Evolutionary conservation across 2,329 filamentous ascomycete species (phyloP).

Genomic region (Ophiostoma quercus): DNA sequence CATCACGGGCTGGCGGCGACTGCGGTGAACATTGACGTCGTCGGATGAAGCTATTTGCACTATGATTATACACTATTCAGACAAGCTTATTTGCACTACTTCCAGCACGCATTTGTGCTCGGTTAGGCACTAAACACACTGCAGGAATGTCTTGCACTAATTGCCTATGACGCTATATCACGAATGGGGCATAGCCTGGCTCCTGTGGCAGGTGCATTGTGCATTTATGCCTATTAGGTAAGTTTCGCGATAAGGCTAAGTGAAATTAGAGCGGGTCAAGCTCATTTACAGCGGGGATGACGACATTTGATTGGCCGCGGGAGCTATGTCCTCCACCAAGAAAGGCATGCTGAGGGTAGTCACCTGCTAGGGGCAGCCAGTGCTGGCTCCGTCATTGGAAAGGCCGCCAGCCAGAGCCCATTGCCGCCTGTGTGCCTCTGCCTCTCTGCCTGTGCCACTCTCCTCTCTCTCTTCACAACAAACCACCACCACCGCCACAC

Average conservation of each 20-base stretch:
- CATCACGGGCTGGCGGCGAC: background rate
- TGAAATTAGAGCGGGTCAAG: conserved; percentile 14
- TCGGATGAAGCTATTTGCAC: background rate
- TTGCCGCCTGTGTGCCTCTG: background rate
- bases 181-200: background rate
- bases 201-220: background rate
- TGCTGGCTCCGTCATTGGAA: conserved; percentile 7
- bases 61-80: background rate
- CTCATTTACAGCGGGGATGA: background rate
- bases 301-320: conserved; percentile 13
- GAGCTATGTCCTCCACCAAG: background rate
- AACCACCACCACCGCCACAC: conserved; percentile 7
- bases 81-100: background rate
- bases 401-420: background rate
- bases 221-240: background rate
- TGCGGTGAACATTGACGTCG: background rate
- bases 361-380: conserved; percentile 16
- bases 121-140: background rate
- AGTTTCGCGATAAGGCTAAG: conserved; percentile 16
- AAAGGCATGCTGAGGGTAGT: conserved; percentile 11
- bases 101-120: background rate
- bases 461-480: conserved; percentile 6
- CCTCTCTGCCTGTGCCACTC: background rate
- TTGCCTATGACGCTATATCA: conserved; percentile 12
- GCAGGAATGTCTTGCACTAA: background rate